A percentile compares a stretch with the other conserved stretches of the same genome.
These are phyloP conservation scores for Acacia concinna DNA, from an alignment of 331 rosid species.

Conservation along the genomic window DNA sequence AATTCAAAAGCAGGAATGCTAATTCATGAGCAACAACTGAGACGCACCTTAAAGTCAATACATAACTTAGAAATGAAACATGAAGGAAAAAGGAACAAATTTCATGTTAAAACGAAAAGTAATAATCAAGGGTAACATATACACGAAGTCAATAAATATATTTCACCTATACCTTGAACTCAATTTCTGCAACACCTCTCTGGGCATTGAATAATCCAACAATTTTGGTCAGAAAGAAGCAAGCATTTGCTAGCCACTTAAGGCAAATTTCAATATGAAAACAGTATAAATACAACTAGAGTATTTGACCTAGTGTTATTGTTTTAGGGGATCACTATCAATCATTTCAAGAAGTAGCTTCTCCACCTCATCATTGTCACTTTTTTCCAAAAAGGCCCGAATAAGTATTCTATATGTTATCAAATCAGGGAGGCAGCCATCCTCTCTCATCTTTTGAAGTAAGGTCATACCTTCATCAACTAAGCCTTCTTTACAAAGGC, in stretches of 20 bases:
- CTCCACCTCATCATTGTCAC: neutral
- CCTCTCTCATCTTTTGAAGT: conserved; percentile 17
- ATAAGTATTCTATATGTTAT: conserved; percentile 8
- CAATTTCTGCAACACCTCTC: neutral
- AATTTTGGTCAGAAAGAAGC: neutral
- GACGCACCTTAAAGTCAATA: neutral
- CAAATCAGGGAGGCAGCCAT: neutral
- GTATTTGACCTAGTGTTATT: neutral
- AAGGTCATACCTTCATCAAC: conserved; percentile 13
- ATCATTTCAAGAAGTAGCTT: conserved; percentile 3
- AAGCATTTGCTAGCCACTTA: neutral
- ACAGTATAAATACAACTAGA: neutral
- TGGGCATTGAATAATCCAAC: neutral
- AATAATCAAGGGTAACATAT: neutral
- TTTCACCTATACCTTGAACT: neutral
- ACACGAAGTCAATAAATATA: neutral
- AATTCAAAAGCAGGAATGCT: neutral
- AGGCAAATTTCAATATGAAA: neutral
- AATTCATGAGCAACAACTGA: neutral
- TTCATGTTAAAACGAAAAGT: neutral
- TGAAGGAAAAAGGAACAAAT: neutral
- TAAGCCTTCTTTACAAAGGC: conserved; percentile 21
- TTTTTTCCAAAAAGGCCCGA: neutral
- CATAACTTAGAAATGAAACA: neutral
- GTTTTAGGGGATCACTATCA: neutral